Evolutionary conservation across 139 green algal species (phyloP), one percentile per base, ranked within the genome.

Genomic region (Astrephomene gubernaculifera): DNA sequence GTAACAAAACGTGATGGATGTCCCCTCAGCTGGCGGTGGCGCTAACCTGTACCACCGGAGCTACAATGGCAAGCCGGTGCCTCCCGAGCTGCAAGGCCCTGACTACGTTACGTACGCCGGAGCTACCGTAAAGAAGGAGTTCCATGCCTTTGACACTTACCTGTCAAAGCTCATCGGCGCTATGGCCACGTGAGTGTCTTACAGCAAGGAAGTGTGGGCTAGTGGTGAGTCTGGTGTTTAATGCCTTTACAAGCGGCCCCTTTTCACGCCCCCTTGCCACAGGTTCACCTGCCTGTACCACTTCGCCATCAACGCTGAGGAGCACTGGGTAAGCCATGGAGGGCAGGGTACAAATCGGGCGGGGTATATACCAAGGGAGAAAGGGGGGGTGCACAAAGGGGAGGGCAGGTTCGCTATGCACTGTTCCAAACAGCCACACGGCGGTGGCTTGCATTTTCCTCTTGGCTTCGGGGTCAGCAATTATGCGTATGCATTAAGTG

Each of bases 211-310:
- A n/a, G 71, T 65, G 35, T 65, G 36, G n/a, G 45, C 19, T 35
- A 6, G 22, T 35, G 25, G 54, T 39, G 45, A 24, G n/a, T 25
- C 19, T 24, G 43, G n/a, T 17, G 49, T 27, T 43, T 21, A 35
- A 43, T n/a, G n/a, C n/a, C n/a, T n/a, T n/a, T n/a, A n/a, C n/a
- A n/a, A n/a, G n/a, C n/a, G n/a, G 33, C 57, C 27, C 22, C 57
- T 36, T 9, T 27, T 33, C 8, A 5, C 39, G 1, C 9, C 39
- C 3, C 22, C 0, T 31, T 6, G 0, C 38, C 22, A 36, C 71
- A 91, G 88, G 83, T 91, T 91, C 83, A 91, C 88, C 14, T 71
- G 86, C 70, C 52, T 89, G 27, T 91, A 91, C 71, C 79, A 91
- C 71, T 91, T 89, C 72, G 54, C 36, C 33, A 33, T 89, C 6